phyloP scores from a whole-genome alignment of 805 yeast species.

The Yarrowia porcina region DNA sequence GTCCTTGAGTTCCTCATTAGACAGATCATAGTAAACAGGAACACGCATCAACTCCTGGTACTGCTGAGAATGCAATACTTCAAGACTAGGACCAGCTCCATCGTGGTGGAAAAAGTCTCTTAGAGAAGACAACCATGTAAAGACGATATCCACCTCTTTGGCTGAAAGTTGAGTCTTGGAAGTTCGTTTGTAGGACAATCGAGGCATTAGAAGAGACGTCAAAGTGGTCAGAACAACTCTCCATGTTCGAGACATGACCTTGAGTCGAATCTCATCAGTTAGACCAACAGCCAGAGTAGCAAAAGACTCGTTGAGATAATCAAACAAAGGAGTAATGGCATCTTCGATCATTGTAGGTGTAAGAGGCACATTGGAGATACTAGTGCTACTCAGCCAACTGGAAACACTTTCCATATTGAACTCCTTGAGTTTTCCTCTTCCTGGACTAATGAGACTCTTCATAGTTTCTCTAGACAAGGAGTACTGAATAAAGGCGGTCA shows the following conservation, averaged over 20 bases:
- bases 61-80: constrained; percentile 55
- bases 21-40: constrained; percentile 62
- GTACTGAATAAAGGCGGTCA: constrained; percentile 58
- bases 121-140: constrained; percentile 68
- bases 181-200: constrained; percentile 45
- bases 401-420: constrained; percentile 36
- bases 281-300: constrained; percentile 58
- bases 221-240: constrained; percentile 62
- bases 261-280: constrained; percentile 52
- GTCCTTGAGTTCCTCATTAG: constrained; percentile 45
- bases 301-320: constrained; percentile 67
- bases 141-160: constrained; percentile 63
- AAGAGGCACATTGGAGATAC: constrained; percentile 27
- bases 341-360: constrained; percentile 48
- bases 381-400: constrained; percentile 37
- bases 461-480: constrained; percentile 58
- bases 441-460: constrained; percentile 42
- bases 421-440: constrained; percentile 19
- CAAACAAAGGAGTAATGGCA: constrained; percentile 69
- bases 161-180: constrained; percentile 48
- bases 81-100: constrained; percentile 76
- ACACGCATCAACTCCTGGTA: constrained; percentile 63
- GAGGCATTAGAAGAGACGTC: constrained; percentile 71
- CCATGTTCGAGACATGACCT: constrained; percentile 81
- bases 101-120: constrained; percentile 73